Base-by-base conservation (phyloP, 2,329 filamentous ascomycete species). In the Rhytidhysteron rufulum region DNA sequence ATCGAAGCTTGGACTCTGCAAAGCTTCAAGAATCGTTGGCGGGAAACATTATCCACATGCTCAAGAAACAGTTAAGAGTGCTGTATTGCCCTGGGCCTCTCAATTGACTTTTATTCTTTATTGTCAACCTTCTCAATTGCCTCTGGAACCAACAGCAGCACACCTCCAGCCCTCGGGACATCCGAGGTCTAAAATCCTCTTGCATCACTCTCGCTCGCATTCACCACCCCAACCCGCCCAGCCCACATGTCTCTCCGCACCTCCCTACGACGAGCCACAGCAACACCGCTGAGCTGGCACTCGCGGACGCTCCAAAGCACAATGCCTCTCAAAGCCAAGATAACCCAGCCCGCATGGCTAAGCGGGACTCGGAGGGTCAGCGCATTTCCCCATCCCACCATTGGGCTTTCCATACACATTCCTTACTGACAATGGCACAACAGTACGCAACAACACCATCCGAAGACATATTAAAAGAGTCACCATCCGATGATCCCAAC, bases 281-380 rank as follows among this genome's bases (percentile, higher is more conserved):
- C 67, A 41, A 55, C 60, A 45, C 63, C 60, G 62, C 57, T 63
- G 58, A 66, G 57, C 53, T 62, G 62, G 48, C 56, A 47, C 54
- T 58, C 62, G 50, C 62, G 62, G 44, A 55, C 41, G 40, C 45
- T 45, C 27, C 48, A 55, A 31, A 42, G 49, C 25, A 68, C 57
- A 42, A 95, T 95, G 88, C 88, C 88, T 64, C 76, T 95, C 50
- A 82, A 82, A 72, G 86, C 86, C 47, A 91, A 86, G 67, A 75
- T 89, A 50, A 69, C 75, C 59, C 77, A 78, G 63, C 73, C 81
- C 50, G 75, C 76, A 38, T 73, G 57, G 58, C 51, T 80, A 51
- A 70, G 64, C 48, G 68, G 69, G 42, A 68, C 68, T 55, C 69
- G 75, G 59, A 72, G 71, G 66, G 80, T 84, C 68, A 47, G 66